Evolutionary conservation across 441 rosid genomes (phyloP).

Genomic region (Mallotus japonicus): DNA sequence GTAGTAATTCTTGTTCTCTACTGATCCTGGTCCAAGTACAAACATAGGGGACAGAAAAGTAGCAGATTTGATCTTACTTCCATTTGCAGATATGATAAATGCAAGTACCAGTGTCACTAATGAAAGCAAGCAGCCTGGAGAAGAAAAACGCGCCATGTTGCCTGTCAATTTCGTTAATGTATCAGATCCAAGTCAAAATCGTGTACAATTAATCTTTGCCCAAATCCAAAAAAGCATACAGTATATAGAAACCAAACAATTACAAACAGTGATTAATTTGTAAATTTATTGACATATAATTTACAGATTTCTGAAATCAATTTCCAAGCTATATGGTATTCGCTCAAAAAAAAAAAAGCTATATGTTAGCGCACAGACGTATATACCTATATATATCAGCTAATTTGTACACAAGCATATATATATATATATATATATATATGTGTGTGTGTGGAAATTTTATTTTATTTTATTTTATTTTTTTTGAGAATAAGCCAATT

Average conservation of each 20-base stretch:
- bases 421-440: too few relatives aligned
- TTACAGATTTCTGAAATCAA: too few relatives aligned
- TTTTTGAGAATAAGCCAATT: too few relatives aligned
- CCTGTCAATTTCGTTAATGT: slow-evolving; percentile 3
- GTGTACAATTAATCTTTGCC: not conserved
- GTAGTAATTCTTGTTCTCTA: slow-evolving; percentile 44
- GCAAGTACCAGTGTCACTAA: slow-evolving; percentile 3
- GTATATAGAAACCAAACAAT: not conserved
- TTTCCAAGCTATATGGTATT: too few relatives aligned
- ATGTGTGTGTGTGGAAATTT: too few relatives aligned
- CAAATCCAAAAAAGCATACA: not conserved
- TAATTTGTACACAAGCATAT: too few relatives aligned
- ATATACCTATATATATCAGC: too few relatives aligned
- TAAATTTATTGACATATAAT: too few relatives aligned
- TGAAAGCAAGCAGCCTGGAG: slow-evolving; percentile 1
- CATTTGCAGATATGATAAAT: slow-evolving; percentile 20
- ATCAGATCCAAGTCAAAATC: not conserved
- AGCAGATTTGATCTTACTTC: slow-evolving; percentile 42
- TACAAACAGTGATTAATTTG: too few relatives aligned
- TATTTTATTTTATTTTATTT: too few relatives aligned
- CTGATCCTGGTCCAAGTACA: slow-evolving; percentile 76
- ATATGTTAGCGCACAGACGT: too few relatives aligned
- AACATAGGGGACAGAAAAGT: slow-evolving; percentile 63
- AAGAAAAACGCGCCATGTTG: slow-evolving; percentile 12
- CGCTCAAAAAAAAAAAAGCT: too few relatives aligned